These are phyloP conservation scores for Marvania coccoides DNA, from an alignment of 139 green algal species.

Conservation along the genomic window DNA sequence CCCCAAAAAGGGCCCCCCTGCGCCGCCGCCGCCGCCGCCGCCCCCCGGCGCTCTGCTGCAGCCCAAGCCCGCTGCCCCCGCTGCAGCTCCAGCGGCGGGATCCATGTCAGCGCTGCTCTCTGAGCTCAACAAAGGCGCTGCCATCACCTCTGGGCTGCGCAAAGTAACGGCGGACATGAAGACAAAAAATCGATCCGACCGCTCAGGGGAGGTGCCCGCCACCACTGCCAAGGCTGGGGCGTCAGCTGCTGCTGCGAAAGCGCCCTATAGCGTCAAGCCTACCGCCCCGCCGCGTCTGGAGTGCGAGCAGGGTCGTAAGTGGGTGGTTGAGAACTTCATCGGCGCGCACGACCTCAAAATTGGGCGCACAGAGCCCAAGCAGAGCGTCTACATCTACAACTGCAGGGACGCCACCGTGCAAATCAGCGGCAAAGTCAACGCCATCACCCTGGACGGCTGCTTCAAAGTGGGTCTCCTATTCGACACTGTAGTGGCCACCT, in stretches of 20 bases:
- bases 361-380: constrained; percentile 53
- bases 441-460: constrained; percentile 90
- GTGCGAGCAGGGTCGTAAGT: constrained; percentile 75
- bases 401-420: constrained; percentile 71
- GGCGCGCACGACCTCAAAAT: constrained; percentile 31
- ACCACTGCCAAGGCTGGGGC: neutral
- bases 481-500: constrained; percentile 60
- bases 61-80: neutral
- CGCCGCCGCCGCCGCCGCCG: constrained; percentile 50
- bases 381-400: constrained; percentile 87
- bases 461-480: constrained; percentile 73
- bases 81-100: neutral
- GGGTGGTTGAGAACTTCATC: constrained; percentile 79
- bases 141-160: constrained; percentile 70
- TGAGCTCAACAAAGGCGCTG: constrained; percentile 63
- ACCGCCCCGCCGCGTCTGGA: constrained; percentile 45
- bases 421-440: constrained; percentile 86
- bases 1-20: constrained; percentile 13
- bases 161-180: constrained; percentile 97
- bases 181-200: constrained; percentile 82
- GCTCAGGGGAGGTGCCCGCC: constrained; percentile 48
- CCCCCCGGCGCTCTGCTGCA: constrained; percentile 28
- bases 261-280: neutral
- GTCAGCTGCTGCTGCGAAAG: constrained; percentile 3
- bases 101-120: constrained; percentile 47